These are phyloP conservation scores for Salinomyces thailandicus DNA, from an alignment of 2,329 filamentous ascomycete genomes.

Conservation along the genomic window DNA sequence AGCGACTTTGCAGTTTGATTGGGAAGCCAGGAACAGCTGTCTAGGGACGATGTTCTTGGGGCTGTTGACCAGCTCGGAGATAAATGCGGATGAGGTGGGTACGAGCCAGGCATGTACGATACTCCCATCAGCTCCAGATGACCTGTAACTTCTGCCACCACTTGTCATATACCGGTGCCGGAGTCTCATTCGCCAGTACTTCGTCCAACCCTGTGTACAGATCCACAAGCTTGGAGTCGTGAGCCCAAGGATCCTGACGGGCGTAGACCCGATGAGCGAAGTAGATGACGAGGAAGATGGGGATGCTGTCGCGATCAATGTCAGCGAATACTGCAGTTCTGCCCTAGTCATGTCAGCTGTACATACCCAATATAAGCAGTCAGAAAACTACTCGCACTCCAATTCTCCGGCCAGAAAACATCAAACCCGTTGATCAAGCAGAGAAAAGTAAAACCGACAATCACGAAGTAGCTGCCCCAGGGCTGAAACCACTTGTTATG, in stretches of 20 bases:
- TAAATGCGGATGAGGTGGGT: no score
- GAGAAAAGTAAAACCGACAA: conserved; percentile 51
- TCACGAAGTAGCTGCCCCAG: conserved; percentile 52
- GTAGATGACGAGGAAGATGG: conserved; percentile 49
- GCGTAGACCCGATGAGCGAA: conserved; percentile 40
- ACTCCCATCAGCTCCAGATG: no score
- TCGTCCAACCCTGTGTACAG: conserved; percentile 35
- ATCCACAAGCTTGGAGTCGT: conserved; percentile 41
- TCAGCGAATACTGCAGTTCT: conserved; percentile 3
- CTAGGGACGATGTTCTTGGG: no score
- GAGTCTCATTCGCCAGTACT: conserved; percentile 25
- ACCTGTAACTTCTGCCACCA: no score
- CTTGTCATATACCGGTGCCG: no score
- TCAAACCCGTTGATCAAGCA: conserved; percentile 65
- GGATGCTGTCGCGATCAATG: conserved; percentile 39
- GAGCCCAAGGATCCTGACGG: conserved; percentile 42
- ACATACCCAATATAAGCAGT: conserved; percentile 45
- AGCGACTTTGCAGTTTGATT: no score
- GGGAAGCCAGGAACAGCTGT: no score
- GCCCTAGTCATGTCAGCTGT: neutral
- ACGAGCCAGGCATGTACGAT: no score
- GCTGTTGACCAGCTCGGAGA: no score
- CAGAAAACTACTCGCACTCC: conserved; percentile 53
- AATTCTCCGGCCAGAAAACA: conserved; percentile 58
- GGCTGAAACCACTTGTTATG: conserved; percentile 45